phyloP scores from a whole-genome alignment of 2,329 filamentous ascomycete genomes.

The Alternaria conjuncta region DNA sequence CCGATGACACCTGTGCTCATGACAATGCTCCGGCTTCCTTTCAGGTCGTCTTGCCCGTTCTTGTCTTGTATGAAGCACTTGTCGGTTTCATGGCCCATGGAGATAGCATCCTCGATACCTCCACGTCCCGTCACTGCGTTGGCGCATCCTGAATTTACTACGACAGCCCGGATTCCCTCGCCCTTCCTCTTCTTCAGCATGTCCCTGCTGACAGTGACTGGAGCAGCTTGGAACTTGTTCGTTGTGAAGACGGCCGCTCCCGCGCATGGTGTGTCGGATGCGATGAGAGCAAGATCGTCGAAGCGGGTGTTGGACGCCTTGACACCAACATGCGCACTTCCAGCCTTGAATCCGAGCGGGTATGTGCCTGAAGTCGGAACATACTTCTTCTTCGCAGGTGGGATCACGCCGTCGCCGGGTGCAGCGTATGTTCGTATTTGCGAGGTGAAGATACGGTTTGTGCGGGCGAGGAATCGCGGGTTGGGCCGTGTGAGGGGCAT shows the following conservation, averaged over 20 bases:
- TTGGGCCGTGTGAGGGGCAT: conserved; percentile 44
- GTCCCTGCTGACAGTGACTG: conserved; percentile 82
- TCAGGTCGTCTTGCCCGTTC: conserved; percentile 49
- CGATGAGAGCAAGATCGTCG: conserved; percentile 87
- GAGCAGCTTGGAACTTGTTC: conserved; percentile 97
- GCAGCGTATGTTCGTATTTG: conserved; percentile 65
- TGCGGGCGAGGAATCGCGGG: conserved; percentile 34
- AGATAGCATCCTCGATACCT: conserved; percentile 83
- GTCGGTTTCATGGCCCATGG: conserved; percentile 83
- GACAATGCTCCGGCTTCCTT: conserved; percentile 74
- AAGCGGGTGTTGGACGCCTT: conserved; percentile 91
- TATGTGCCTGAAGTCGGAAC: conserved; percentile 85
- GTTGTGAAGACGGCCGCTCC: conserved; percentile 95
- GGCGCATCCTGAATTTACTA: conserved; percentile 95
- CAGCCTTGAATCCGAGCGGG: conserved; percentile 86
- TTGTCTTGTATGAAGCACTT: conserved; percentile 57
- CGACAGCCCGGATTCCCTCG: conserved; percentile 75
- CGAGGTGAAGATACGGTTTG: conserved; percentile 30
- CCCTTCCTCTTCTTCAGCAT: conserved; percentile 72
- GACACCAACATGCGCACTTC: conserved; percentile 88
- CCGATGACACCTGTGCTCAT: conserved; percentile 99
- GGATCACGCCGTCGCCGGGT: conserved; percentile 66
- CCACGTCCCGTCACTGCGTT: conserved; percentile 95
- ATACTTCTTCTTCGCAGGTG: conserved; percentile 86
- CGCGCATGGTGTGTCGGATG: conserved; percentile 83